Evolutionary conservation across 257 asterid genomes (phyloP), one percentile per base, ranked within the genome.

Genomic region (Plantago major): DNA sequence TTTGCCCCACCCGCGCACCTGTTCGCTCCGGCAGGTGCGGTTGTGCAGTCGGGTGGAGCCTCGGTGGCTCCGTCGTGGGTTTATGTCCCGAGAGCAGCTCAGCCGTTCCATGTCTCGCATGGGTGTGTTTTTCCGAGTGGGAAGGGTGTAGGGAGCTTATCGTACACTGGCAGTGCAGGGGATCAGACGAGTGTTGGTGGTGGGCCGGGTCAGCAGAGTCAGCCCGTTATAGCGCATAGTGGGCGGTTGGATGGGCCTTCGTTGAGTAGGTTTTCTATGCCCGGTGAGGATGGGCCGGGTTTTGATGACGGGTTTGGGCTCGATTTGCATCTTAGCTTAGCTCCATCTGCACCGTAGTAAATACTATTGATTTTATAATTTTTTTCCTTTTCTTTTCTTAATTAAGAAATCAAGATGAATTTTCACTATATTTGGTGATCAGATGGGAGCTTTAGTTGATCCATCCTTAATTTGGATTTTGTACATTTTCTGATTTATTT

Each of bases 291-390:
- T 66, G 92, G 93, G 78, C 86, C 90, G 11, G 61, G 28, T 47
- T 75, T 81, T n/a, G 95, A 86, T 44, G 96, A 90, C 17, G 81
- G 73, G 18, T 67, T 87, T 68, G 98, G 96, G 71, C 76, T 91
- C 67, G 95, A 91, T 78, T 71, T 91, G 15, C 98, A 91, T 47
- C 93, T 91, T 30, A 84, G 96, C 75, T 81, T 91, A 42, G 98
- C 96, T 7, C 98, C 98, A 58, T 84, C 98, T 65, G 89, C 81
- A 65, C 94, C 94, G 60, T 84, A 63, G 62, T 84, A 63, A 81
- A 55, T 53, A n/a, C n/a, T n/a, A 42, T 40, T 33, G 40, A 33
- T 33, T 33, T 33, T 33, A 33, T 33, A 33, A 30, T 30, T 2
- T 30, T 2, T 30, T 30, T 30, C n/a, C n/a, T n/a, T 33, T 33